These are phyloP conservation scores for Blepharisma japonicum DNA, from an alignment of 73 alveolate species.

Conservation along the genomic window DNA sequence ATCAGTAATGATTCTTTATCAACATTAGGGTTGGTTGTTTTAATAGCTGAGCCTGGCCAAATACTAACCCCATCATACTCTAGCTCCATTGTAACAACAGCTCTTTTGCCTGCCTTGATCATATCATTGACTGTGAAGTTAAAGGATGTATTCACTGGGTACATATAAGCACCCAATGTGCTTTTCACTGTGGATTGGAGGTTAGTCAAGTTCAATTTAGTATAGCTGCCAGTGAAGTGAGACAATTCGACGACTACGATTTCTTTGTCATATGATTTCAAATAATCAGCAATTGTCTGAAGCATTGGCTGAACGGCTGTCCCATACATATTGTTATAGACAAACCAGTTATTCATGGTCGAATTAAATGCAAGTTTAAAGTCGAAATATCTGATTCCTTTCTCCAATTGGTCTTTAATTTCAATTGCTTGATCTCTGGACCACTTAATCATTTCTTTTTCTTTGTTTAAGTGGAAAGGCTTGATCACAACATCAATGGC, in stretches of 20 bases:
- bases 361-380: not conserved
- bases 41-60: not conserved
- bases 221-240: not conserved
- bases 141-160: not conserved
- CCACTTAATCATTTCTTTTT: not conserved
- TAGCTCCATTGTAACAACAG: not conserved
- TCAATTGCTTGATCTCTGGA: not conserved
- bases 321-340: not conserved
- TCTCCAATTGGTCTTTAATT: not conserved
- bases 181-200: not conserved
- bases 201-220: not conserved
- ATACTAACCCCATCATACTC: not conserved
- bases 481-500: not conserved
- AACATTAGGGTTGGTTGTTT: not conserved
- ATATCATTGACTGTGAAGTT: not conserved
- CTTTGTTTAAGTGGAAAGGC: not conserved
- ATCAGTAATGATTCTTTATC: not conserved
- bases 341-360: not conserved
- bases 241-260: not conserved
- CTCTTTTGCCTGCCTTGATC: not conserved
- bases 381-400: not conserved
- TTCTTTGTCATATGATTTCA: not conserved
- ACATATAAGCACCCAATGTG: not conserved
- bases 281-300: not conserved
- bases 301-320: not conserved